phyloP scores from a whole-genome alignment of 306 rosid genomes.

The Vigna nakashimae region DNA sequence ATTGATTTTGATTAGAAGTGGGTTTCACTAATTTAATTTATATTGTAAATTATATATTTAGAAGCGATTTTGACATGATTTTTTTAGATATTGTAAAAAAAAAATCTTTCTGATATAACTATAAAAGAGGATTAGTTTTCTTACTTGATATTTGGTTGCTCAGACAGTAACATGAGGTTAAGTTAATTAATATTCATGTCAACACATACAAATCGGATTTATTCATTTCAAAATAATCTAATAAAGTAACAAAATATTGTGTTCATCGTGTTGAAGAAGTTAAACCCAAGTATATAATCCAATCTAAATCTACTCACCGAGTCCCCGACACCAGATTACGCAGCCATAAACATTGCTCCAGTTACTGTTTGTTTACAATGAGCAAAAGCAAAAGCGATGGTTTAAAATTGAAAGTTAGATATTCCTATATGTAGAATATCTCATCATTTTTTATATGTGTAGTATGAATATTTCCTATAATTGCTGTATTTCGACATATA shows the following conservation, averaged over 20 bases:
- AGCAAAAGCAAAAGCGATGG: conserved; percentile 7
- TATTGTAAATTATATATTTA: background rate
- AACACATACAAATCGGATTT: background rate
- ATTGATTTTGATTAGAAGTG: background rate
- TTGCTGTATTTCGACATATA: background rate
- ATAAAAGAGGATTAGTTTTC: background rate
- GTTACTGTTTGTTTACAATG: background rate
- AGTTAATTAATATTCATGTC: background rate
- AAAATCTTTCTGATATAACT: background rate
- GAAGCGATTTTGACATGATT: background rate
- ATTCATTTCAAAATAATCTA: background rate
- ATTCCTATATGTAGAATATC: background rate
- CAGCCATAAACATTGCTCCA: background rate
- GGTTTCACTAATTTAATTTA: background rate
- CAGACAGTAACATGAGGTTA: background rate
- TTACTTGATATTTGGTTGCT: background rate
- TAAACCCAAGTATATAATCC: background rate
- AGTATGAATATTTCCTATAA: background rate
- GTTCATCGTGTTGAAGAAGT: background rate
- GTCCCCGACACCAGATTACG: background rate
- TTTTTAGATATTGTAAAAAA: background rate
- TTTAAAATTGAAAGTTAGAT: conserved; percentile 1
- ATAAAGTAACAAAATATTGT: background rate
- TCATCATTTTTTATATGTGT: background rate
- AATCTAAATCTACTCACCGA: background rate